Conservation (phyloP, 371 early-diverging fungal species). For the Rhizopus arrhizus region DNA sequence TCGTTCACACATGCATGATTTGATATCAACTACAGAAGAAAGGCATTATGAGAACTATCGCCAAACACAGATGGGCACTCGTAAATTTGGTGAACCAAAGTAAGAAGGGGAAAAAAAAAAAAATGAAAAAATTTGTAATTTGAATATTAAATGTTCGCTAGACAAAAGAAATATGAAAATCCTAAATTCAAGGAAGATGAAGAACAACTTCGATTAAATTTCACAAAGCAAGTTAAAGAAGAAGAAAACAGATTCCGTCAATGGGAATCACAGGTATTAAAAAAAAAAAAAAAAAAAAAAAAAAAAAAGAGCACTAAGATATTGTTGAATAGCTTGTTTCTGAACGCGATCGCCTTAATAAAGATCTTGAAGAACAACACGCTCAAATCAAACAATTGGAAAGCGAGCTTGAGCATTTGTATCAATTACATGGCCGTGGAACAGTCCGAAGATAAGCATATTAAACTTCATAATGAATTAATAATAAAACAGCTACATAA, state of each 20-base stretch:
- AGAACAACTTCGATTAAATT: slow-evolving; percentile 85
- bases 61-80: slow-evolving; percentile 77
- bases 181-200: slow-evolving; percentile 94
- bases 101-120: slow-evolving; percentile 33
- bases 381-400: slow-evolving; percentile 89
- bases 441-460: slow-evolving; percentile 40
- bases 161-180: slow-evolving; percentile 71
- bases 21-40: slow-evolving; percentile 87
- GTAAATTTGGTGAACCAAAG: slow-evolving; percentile 80
- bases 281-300: background rate
- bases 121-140: slow-evolving; percentile 14
- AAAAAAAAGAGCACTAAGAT: background rate
- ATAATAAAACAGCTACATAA: too few species aligned
- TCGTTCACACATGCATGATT: slow-evolving; percentile 91
- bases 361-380: slow-evolving; percentile 95
- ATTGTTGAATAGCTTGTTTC: slow-evolving; percentile 70
- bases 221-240: slow-evolving; percentile 91
- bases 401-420: slow-evolving; percentile 72
- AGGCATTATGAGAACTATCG: slow-evolving; percentile 89
- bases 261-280: slow-evolving; percentile 86
- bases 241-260: slow-evolving; percentile 94
- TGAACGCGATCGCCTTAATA: slow-evolving; percentile 95
- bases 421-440: slow-evolving; percentile 48
- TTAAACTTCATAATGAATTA: background rate
- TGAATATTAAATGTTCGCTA: slow-evolving; percentile 31